These are phyloP conservation scores for Brassica hybrid DNA, from an alignment of 441 rosid genomes.

Conservation along the genomic window DNA sequence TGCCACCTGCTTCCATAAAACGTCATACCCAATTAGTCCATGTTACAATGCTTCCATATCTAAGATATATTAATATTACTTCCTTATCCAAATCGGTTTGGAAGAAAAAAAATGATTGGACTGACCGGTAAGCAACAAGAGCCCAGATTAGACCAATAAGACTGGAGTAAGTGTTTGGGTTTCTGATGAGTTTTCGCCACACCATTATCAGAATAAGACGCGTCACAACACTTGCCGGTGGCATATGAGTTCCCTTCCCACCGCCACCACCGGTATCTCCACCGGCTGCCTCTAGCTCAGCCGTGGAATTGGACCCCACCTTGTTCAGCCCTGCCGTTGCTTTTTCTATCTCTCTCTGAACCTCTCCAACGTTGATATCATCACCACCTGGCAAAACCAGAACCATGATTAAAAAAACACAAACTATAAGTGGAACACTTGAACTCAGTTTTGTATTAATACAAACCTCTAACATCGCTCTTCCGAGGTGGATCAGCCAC, in stretches of 20 bases:
- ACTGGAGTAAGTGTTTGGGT: slow-evolving; percentile 80
- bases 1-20: slow-evolving; percentile 63
- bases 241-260: slow-evolving; percentile 50
- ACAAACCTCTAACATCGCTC: slow-evolving; percentile 67
- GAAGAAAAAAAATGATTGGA: background rate
- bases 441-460: background rate
- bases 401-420: background rate
- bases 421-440: background rate
- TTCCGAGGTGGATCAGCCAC: slow-evolving; percentile 79
- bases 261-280: slow-evolving; percentile 46
- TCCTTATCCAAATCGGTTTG: slow-evolving; percentile 11
- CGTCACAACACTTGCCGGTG: slow-evolving; percentile 77
- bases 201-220: slow-evolving; percentile 77
- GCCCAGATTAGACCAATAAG: slow-evolving; percentile 72
- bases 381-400: slow-evolving; percentile 43
- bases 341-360: slow-evolving; percentile 51
- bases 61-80: background rate
- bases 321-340: slow-evolving; percentile 62
- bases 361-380: slow-evolving; percentile 45
- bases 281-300: slow-evolving; percentile 59
- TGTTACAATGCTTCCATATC: slow-evolving; percentile 14
- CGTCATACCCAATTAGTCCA: slow-evolving; percentile 16
- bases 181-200: slow-evolving; percentile 75
- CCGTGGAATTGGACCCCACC: slow-evolving; percentile 65
- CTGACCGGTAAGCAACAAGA: slow-evolving; percentile 65